Base-by-base conservation (phyloP, 2,329 filamentous ascomycete genomes). In the Thielaviopsis cerberus region DNA sequence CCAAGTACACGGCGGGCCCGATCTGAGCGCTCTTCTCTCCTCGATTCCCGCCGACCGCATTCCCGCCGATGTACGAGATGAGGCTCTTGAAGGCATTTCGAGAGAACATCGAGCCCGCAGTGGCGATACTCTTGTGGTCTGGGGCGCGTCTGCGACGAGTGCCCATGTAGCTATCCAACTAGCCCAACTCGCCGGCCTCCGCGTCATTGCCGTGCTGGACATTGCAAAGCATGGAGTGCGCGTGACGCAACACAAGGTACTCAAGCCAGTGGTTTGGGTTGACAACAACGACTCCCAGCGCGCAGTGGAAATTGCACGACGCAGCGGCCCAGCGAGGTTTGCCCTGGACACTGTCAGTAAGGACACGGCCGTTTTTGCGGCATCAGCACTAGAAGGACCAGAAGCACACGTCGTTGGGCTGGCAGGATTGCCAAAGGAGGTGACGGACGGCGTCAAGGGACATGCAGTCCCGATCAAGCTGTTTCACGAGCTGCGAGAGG, bases 391-490 rank as follows among this genome's bases (percentile, higher is more conserved):
- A 20, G 8, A 22, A 63, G 53, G 50, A 25, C 20, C 48, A 45
- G 34, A 23, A 58, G 68, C 74, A 1, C 85, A 89, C 67, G 70
- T 89, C 0, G 74, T 88, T 0, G 84, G 85, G 0, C 64, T 89
- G 51, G 80, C 80, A 0, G 85, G 84, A 0, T 63, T 87, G 2
- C 85, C 85, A 0, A 86, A 86, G 64, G 20, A 13, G 3, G 25
- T 6, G 8, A 34, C 51, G 10, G 30, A 41, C 6, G 51, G 15
- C 0, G 71, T 81, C 0, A 66, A 72, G 5, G 76, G 81, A 59
- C 84, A 88, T 64, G 79, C 74, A 0, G 81, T 89, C 0, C 85
- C 85, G 0, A 86, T 90, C 61, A 89, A 89, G 67, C 65, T 87
- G 3, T 89, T 87, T 64, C 86, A 90, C 65, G 80, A 84, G 59